These are phyloP conservation scores for Beauveria sp. DNA, from an alignment of 2,329 filamentous ascomycete genomes.

Conservation along the genomic window DNA sequence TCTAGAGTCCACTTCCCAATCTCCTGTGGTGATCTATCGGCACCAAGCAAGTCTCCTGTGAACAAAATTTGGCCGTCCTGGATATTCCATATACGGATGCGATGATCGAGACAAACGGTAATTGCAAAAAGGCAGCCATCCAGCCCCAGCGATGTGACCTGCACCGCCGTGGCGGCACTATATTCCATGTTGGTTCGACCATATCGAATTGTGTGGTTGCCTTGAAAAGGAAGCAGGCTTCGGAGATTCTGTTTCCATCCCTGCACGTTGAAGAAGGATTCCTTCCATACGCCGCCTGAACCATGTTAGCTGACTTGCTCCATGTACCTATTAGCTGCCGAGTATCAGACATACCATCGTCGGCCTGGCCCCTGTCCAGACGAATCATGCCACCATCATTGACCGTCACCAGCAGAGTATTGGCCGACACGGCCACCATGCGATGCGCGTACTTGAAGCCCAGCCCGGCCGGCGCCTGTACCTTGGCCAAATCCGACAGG, in stretches of 20 bases:
- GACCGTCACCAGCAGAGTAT: constrained; percentile 72
- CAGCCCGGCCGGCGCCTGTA: constrained; percentile 64
- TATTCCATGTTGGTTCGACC: constrained; percentile 59
- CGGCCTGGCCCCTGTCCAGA: constrained; percentile 51
- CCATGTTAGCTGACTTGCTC: constrained; percentile 11
- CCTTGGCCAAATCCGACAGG: constrained; percentile 69
- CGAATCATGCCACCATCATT: constrained; percentile 70
- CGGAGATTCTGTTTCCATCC: constrained; percentile 62
- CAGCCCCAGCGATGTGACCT: constrained; percentile 44
- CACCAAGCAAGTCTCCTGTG: constrained; percentile 69
- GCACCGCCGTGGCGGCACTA: constrained; percentile 57
- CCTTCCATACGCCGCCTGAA: constrained; percentile 48
- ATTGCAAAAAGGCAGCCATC: constrained; percentile 52
- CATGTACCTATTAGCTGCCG: no score
- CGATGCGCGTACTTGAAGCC: constrained; percentile 73
- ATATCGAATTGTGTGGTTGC: constrained; percentile 55
- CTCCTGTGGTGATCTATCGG: constrained; percentile 58
- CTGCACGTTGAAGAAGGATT: constrained; percentile 65
- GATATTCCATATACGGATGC: constrained; percentile 82
- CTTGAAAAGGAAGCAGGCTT: constrained; percentile 59
- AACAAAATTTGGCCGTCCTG: constrained; percentile 70
- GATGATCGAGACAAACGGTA: constrained; percentile 83
- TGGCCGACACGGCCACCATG: constrained; percentile 63
- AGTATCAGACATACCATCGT: constrained; percentile 33
- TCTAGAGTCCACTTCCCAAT: constrained; percentile 68